Evolutionary conservation across 768 basidiomycete genomes (phyloP).

Genomic region (Agaricus blazei): DNA sequence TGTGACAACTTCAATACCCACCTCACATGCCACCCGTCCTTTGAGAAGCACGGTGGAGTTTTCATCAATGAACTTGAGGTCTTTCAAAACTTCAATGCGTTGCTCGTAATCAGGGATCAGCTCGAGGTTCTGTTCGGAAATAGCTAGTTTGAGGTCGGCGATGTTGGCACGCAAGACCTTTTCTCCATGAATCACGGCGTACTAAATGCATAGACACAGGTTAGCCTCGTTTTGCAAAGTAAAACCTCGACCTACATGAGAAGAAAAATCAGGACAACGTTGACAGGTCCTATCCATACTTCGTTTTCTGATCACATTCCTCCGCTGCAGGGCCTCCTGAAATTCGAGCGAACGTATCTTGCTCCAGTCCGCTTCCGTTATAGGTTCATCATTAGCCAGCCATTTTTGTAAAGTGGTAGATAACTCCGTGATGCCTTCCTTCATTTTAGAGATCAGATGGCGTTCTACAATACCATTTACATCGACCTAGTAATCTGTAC

Average conservation of each 20-base stretch:
- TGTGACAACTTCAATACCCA: slow-evolving; percentile 23
- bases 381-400: slow-evolving; percentile 25
- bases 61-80: slow-evolving; percentile 90
- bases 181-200: slow-evolving; percentile 66
- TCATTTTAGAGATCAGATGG: slow-evolving; percentile 58
- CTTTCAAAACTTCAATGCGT: slow-evolving; percentile 83
- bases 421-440: slow-evolving; percentile 48
- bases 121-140: slow-evolving; percentile 96
- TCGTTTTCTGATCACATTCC: slow-evolving; percentile 44
- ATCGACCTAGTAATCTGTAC: slow-evolving; percentile 51
- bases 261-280: slow-evolving; percentile 60
- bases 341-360: slow-evolving; percentile 85
- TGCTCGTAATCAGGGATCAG: slow-evolving; percentile 97
- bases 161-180: slow-evolving; percentile 73
- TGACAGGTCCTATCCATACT: slow-evolving; percentile 45
- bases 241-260: slow-evolving; percentile 55
- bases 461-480: slow-evolving; percentile 61
- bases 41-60: slow-evolving; percentile 94
- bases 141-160: slow-evolving; percentile 69
- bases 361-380: slow-evolving; percentile 84
- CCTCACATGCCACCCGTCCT: slow-evolving; percentile 97
- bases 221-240: neutral
- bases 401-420: slow-evolving; percentile 53
- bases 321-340: slow-evolving; percentile 68
- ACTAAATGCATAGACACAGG: slow-evolving; percentile 41